Percentiles rank a stretch among this genome's conserved stretches.
phyloP scores from a whole-genome alignment of 2,329 filamentous ascomycete species.

The Purpureocillium lavendulum region DNA sequence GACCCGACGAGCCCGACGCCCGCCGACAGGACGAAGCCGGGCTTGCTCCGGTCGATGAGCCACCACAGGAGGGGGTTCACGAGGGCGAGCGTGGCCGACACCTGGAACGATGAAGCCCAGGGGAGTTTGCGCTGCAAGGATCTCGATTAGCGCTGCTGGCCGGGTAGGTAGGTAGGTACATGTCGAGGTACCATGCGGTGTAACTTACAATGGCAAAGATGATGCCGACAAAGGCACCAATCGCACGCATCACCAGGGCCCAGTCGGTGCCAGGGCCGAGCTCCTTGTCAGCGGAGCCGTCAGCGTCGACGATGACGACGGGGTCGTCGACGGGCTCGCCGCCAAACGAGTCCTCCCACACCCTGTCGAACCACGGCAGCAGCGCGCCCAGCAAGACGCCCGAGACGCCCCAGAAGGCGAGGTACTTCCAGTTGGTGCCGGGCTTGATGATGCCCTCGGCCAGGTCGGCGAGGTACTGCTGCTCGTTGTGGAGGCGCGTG shows the following conservation, averaged over 20 bases:
- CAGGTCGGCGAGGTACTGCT: conserved; percentile 52
- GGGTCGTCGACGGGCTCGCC: conserved; percentile 22
- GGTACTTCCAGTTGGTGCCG: conserved; percentile 53
- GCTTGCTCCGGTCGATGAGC: conserved; percentile 80
- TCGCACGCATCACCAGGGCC: conserved; percentile 53
- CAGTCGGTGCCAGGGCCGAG: conserved; percentile 54
- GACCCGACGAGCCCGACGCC: conserved; percentile 69
- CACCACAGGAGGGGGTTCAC: conserved; percentile 96
- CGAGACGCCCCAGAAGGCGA: conserved; percentile 72
- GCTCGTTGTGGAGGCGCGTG: conserved; percentile 66
- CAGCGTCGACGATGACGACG: conserved; percentile 17
- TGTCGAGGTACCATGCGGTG: too few species aligned
- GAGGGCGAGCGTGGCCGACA: conserved; percentile 79
- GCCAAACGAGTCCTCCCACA: conserved; percentile 55
- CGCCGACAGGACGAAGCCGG: conserved; percentile 74
- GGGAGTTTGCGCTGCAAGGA: conserved; percentile 68
- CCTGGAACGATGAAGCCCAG: conserved; percentile 92
- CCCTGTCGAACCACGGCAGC: conserved; percentile 73
- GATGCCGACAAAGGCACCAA: conserved; percentile 54
- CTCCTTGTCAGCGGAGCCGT: conserved; percentile 15
- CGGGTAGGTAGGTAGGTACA: too few species aligned
- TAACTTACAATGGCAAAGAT: conserved; percentile 66
- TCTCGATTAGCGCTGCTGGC: too few species aligned
- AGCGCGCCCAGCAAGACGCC: conserved; percentile 72
- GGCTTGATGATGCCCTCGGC: conserved; percentile 35